phyloP scores from a whole-genome alignment of 306 rosid genomes.

The Leucaena leucocephala region DNA sequence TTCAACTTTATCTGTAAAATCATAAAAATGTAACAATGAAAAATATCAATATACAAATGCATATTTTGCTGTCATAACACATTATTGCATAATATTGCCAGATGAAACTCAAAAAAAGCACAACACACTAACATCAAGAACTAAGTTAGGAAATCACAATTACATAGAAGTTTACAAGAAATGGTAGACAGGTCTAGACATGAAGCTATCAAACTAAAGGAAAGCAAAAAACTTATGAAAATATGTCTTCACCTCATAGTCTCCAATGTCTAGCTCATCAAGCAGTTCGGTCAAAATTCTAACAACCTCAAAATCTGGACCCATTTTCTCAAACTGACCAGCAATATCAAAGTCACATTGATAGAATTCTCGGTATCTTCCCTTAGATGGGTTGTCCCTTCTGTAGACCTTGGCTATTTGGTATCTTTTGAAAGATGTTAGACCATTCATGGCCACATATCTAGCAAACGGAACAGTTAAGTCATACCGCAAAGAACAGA shows the following conservation, averaged over 20 bases:
- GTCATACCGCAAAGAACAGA: slow-evolving; percentile 81
- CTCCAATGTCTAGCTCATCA: slow-evolving; percentile 83
- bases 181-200: slow-evolving; percentile 14
- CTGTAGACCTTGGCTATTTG: slow-evolving; percentile 96
- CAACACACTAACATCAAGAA: background rate
- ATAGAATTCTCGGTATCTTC: slow-evolving; percentile 96
- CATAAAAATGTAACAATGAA: background rate
- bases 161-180: background rate
- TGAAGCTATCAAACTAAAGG: background rate
- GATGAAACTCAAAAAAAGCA: background rate
- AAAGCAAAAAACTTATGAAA: slow-evolving; percentile 26
- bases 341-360: slow-evolving; percentile 97
- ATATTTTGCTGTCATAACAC: background rate
- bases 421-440: slow-evolving; percentile 86
- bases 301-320: slow-evolving; percentile 87
- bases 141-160: background rate
- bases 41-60: slow-evolving; percentile 5
- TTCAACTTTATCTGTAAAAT: slow-evolving; percentile 79
- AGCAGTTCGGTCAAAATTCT: slow-evolving; percentile 87
- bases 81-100: slow-evolving; percentile 1
- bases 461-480: slow-evolving; percentile 95
- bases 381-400: slow-evolving; percentile 97
- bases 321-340: slow-evolving; percentile 85
- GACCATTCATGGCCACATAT: slow-evolving; percentile 86
- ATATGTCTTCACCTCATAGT: slow-evolving; percentile 71